Base-by-base conservation (phyloP, 164 flowering plant species). In the Piper betle region DNA sequence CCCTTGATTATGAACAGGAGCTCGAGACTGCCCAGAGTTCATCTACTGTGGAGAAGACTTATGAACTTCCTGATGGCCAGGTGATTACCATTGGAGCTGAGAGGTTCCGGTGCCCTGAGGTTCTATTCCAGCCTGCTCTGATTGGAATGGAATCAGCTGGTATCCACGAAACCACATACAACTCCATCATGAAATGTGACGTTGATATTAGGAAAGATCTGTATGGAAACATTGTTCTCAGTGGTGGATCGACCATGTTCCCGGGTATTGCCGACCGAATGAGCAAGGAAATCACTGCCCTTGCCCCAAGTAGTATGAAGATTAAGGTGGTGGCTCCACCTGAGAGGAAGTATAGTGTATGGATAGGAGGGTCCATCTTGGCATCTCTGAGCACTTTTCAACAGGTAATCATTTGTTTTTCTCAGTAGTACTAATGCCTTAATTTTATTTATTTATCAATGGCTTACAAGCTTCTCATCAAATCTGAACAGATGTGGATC, bases 191-290 rank as follows among this genome's bases (percentile, higher is more conserved):
- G 85, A 81, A 81, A 76, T 79, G 85, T 52, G 87, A 82, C 66
- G 86, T 82, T 5, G 83, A 82, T 76, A 82, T 82, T 43, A 80
- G 86, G 68, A 81, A 82, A 68, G 86, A 82, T 62, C 70, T 82
- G 67, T 82, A 82, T 58, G 83, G 86, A 20, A 82, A 81, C 75
- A 81, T 81, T 56, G 85, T 81, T 17, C 85, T 81, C 39, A 79
- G 83, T 73, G 86, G 86, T 69, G 86, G 87, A n/a, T 68, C 87
- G 11, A 83, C 87, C 50, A 83, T 83, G 87, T 83, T 81, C 77
- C 73, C 78, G 2, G 87, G 84, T 33, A 83, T 83, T 74, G 84
- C 83, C 63, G 87, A 83, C 54, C 75, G 88, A 64, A 83, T 83
- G 88, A 83, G 82, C 78, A 83, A 81, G 75, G 88, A 83, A 70